These are phyloP conservation scores for Fomitopsis pulvina DNA, from an alignment of 768 basidiomycete genomes.

Conservation along the genomic window DNA sequence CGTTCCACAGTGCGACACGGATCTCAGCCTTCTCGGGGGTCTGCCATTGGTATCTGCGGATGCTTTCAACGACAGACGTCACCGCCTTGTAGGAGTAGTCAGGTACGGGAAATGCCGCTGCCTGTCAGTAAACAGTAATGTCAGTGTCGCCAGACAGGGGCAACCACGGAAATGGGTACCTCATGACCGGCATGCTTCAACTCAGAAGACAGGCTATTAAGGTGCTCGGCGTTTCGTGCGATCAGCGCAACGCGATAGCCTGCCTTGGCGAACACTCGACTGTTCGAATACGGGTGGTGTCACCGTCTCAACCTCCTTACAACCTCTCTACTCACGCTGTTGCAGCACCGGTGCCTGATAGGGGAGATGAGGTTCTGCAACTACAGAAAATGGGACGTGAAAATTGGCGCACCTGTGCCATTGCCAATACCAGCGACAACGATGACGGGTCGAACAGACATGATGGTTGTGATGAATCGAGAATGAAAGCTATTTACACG, in stretches of 20 bases:
- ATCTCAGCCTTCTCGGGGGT: slow-evolving; percentile 21
- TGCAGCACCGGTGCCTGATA: slow-evolving; percentile 32
- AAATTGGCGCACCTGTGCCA: slow-evolving; percentile 24
- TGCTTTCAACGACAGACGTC: slow-evolving; percentile 25
- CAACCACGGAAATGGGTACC: slow-evolving; percentile 20
- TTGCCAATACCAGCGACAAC: slow-evolving; percentile 37
- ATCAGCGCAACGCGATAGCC: slow-evolving; percentile 37
- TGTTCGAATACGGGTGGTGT: too few species aligned
- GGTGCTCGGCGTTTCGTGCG: slow-evolving; percentile 26
- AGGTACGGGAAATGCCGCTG: slow-evolving; percentile 30
- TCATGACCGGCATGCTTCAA: slow-evolving; percentile 30
- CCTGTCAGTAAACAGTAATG: slow-evolving; percentile 22
- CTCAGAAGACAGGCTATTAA: slow-evolving; percentile 27
- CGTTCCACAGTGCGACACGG: slow-evolving; percentile 36
- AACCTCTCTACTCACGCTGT: slow-evolving; percentile 33
- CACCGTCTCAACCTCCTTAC: too few species aligned
- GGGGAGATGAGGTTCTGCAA: neutral
- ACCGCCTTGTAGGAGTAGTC: slow-evolving; percentile 28
- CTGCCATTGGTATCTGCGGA: slow-evolving; percentile 26
- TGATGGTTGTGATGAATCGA: slow-evolving; percentile 11
- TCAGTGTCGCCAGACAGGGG: too few species aligned
- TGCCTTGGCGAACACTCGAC: slow-evolving; percentile 31
- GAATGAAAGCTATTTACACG: too few species aligned
- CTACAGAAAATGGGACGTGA: neutral
- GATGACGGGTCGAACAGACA: slow-evolving; percentile 29